Percentiles rank a stretch among this genome's conserved stretches.
These are phyloP conservation scores for Aspergillus pseudonomiae DNA, from an alignment of 2,329 filamentous ascomycete species.

Conservation along the genomic window DNA sequence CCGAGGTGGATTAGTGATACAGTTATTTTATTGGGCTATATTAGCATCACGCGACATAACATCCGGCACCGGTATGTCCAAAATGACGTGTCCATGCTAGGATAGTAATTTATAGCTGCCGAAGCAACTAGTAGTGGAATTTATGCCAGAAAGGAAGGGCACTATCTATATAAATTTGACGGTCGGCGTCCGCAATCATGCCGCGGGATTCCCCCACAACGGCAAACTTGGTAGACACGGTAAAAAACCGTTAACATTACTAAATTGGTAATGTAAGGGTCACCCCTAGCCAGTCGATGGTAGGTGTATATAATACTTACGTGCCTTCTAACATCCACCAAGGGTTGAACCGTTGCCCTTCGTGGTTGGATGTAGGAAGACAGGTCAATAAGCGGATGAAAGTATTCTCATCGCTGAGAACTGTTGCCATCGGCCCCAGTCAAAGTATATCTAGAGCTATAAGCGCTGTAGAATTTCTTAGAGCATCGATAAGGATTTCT, in stretches of 20 bases:
- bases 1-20: background rate
- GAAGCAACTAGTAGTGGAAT: background rate
- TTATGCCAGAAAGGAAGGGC: no score
- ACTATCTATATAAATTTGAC: background rate
- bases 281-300: background rate
- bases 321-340: conserved; percentile 14
- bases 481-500: conserved; percentile 28
- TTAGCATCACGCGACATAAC: background rate
- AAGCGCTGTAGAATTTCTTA: conserved; percentile 30
- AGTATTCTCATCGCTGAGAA: conserved; percentile 10
- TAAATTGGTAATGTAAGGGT: background rate
- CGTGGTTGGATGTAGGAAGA: conserved; percentile 13
- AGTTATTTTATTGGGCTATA: background rate
- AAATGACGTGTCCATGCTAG: background rate
- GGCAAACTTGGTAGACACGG: background rate
- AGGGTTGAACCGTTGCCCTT: conserved; percentile 12
- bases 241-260: background rate
- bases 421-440: conserved; percentile 9
- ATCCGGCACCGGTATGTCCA: background rate
- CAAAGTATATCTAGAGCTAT: conserved; percentile 7
- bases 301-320: background rate
- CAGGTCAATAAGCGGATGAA: conserved; percentile 15
- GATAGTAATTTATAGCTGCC: background rate
- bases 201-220: background rate
- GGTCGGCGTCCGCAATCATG: background rate